Conservation (phyloP, 2,329 filamentous ascomycete genomes). For the Fusarium sublunatum region DNA sequence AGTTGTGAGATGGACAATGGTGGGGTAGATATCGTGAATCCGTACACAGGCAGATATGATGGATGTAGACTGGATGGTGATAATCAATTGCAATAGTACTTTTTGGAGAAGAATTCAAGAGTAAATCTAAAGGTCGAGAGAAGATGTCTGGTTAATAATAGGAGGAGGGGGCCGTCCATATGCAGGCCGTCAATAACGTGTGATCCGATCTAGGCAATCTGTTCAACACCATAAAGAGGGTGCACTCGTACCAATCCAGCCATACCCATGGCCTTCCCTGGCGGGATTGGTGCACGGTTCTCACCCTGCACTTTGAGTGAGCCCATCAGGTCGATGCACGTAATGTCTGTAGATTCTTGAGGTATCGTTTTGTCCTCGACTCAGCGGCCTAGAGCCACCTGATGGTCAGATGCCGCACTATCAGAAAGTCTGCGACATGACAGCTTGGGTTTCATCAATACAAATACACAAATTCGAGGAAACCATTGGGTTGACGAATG, state of each 20-base stretch:
- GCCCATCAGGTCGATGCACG: slow-evolving; percentile 46
- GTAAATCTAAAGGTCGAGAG: slow-evolving; percentile 23
- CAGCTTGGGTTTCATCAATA: slow-evolving; percentile 34
- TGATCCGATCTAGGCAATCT: slow-evolving; percentile 46
- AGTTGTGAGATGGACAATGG: slow-evolving; percentile 10
- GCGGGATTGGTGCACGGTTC: slow-evolving; percentile 47
- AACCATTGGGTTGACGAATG: slow-evolving; percentile 19
- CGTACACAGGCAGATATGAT: slow-evolving; percentile 10
- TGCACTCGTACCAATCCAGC: slow-evolving; percentile 44
- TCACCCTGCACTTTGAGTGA: slow-evolving; percentile 43
- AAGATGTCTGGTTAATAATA: slow-evolving; percentile 38
- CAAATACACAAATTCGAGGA: slow-evolving; percentile 29
- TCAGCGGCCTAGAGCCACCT: slow-evolving; percentile 41
- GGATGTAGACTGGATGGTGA: slow-evolving; percentile 14
- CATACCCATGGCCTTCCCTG: slow-evolving; percentile 47
- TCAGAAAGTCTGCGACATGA: slow-evolving; percentile 29
- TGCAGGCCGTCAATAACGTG: slow-evolving; percentile 44
- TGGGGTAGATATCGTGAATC: slow-evolving; percentile 21
- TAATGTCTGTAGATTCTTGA: slow-evolving; percentile 42
- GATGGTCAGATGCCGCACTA: slow-evolving; percentile 42
- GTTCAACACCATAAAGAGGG: slow-evolving; percentile 47
- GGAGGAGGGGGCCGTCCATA: slow-evolving; percentile 38
- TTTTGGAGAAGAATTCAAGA: slow-evolving; percentile 20
- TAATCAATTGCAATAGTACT: slow-evolving; percentile 15
- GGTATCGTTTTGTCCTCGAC: slow-evolving; percentile 31